These are phyloP conservation scores for Cetradonia linearis DNA, from an alignment of 495 filamentous ascomycete genomes.

Conservation along the genomic window DNA sequence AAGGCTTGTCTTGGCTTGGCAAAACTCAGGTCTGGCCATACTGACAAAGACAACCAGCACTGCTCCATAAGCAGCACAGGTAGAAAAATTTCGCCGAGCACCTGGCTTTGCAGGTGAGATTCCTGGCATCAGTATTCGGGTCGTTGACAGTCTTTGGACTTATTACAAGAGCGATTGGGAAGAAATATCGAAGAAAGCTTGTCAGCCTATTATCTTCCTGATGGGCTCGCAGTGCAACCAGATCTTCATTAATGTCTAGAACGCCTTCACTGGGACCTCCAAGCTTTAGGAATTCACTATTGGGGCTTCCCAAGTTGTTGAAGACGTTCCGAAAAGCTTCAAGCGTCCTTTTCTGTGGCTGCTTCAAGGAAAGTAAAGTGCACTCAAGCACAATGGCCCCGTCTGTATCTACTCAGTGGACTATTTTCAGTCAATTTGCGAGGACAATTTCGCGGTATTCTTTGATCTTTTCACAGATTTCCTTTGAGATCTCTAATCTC, in stretches of 20 bases:
- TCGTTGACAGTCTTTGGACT: neutral
- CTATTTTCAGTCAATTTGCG: neutral
- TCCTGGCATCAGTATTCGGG: neutral
- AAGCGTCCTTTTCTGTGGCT: conserved; percentile 7
- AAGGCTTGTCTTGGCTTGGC: neutral
- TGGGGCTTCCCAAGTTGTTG: neutral
- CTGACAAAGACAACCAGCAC: conserved; percentile 22
- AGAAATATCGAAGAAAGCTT: conserved; percentile 12
- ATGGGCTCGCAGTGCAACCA: conserved; percentile 7
- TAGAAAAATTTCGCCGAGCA: conserved; percentile 25
- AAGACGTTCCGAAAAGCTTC: conserved; percentile 13
- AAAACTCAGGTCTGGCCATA: neutral
- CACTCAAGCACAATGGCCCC: conserved; percentile 13
- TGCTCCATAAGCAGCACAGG: conserved; percentile 26
- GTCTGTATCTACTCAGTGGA: neutral
- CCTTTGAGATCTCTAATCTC: conserved; percentile 1
- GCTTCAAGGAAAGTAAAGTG: neutral
- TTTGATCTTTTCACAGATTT: conserved; percentile 17
- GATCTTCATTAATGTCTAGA: conserved; percentile 7
- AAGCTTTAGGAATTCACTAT: conserved; percentile 1
- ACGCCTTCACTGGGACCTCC: conserved; percentile 5
- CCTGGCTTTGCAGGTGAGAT: conserved; percentile 22
- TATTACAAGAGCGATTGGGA: conserved; percentile 12
- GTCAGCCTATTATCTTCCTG: conserved; percentile 15
- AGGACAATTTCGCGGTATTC: conserved; percentile 12